A percentile compares a stretch with the other conserved stretches of the same genome.
phyloP scores from a whole-genome alignment of 2,329 filamentous ascomycete species.

The Sclerotinia nivalis region DNA sequence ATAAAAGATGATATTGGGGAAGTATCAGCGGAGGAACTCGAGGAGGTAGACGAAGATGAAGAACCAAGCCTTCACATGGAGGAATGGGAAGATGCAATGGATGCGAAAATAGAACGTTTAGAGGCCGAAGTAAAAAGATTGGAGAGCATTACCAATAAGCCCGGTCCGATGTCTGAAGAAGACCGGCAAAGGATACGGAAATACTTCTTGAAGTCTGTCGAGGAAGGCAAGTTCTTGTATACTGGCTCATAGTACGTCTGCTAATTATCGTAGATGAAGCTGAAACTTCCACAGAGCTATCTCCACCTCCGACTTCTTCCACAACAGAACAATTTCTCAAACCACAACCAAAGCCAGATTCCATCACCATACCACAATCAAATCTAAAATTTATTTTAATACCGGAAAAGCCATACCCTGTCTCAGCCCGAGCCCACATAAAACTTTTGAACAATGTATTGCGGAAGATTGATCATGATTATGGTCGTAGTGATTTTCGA shows the following conservation, averaged over 20 bases:
- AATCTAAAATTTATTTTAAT: neutral
- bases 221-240: constrained; percentile 14
- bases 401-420: neutral
- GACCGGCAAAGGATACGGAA: constrained; percentile 25
- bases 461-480: neutral
- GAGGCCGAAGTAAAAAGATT: constrained; percentile 24
- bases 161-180: constrained; percentile 26
- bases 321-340: constrained; percentile 10
- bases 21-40: constrained; percentile 21
- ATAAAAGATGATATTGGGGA: constrained; percentile 23
- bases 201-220: constrained; percentile 25
- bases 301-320: constrained; percentile 3
- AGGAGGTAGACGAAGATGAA: constrained; percentile 25
- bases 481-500: constrained; percentile 11
- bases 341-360: neutral
- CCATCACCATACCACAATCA: neutral
- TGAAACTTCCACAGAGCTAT: constrained; percentile 1
- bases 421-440: neutral
- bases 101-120: constrained; percentile 18
- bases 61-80: constrained; percentile 23
- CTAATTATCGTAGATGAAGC: constrained; percentile 17
- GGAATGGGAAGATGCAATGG: constrained; percentile 22
- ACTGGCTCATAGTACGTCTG: neutral
- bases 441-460: neutral
- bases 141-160: constrained; percentile 24